Percentiles rank a stretch among this genome's conserved stretches.
Evolutionary conservation across 768 basidiomycete genomes (phyloP).

Genomic region (Mrakia frigida): DNA sequence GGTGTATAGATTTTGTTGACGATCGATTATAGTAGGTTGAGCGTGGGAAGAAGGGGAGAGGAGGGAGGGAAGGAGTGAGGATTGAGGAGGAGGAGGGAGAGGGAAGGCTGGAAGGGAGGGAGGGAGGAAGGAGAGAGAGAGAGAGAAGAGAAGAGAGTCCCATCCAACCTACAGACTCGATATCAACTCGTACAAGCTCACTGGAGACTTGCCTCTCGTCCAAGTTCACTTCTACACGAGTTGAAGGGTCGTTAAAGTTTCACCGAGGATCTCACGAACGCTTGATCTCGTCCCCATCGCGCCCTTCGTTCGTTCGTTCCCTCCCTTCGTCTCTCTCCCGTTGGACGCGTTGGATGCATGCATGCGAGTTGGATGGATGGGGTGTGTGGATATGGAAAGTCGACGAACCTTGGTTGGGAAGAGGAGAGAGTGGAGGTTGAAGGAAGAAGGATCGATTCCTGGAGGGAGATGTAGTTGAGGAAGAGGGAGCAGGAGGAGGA

Average conservation of each 20-base stretch:
- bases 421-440: background rate
- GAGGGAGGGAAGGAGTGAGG: background rate
- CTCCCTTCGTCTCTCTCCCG: background rate
- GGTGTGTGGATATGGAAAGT: background rate
- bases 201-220: background rate
- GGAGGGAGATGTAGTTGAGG: conserved; percentile 31
- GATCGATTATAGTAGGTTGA: background rate
- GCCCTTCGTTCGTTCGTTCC: background rate
- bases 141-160: background rate
- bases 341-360: background rate
- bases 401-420: conserved; percentile 9
- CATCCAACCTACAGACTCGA: background rate
- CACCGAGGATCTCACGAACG: background rate
- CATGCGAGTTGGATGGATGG: background rate
- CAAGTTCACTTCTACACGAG: background rate
- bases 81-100: background rate
- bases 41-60: conserved; percentile 6
- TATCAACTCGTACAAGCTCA: background rate
- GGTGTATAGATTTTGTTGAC: background rate
- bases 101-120: too few species aligned
- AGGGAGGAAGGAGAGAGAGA: conserved; percentile 2
- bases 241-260: background rate
- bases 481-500: conserved; percentile 29
- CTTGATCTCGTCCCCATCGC: conserved; percentile 15
- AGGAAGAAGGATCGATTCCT: conserved; percentile 1